Evolutionary conservation across 2,329 filamentous ascomycete species (phyloP).

Genomic region (Aspergillus tanneri): DNA sequence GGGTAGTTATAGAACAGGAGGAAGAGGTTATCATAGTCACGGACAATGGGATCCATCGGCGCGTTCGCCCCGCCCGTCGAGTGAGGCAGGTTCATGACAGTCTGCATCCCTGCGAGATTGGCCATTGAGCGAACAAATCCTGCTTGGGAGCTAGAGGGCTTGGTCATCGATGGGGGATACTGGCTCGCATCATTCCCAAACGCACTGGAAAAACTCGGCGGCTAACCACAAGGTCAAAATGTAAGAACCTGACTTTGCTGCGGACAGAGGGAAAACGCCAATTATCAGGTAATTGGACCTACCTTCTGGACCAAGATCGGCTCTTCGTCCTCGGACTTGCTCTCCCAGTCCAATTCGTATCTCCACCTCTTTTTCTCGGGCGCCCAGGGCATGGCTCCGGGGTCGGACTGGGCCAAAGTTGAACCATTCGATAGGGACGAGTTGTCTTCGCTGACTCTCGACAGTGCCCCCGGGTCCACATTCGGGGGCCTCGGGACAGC

Average conservation of each 20-base stretch:
- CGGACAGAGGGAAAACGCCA: neutral
- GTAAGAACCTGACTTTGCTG: neutral
- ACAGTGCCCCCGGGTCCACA: conserved; percentile 35
- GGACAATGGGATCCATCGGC: conserved; percentile 68
- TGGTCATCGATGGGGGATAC: conserved; percentile 59
- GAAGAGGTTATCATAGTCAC: conserved; percentile 94
- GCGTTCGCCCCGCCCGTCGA: conserved; percentile 58
- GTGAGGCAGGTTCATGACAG: conserved; percentile 51
- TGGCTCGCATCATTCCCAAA: conserved; percentile 54
- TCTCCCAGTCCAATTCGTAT: conserved; percentile 80
- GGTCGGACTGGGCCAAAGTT: conserved; percentile 38
- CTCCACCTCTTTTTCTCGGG: conserved; percentile 68
- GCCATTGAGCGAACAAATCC: conserved; percentile 86
- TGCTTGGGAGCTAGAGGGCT: conserved; percentile 60
- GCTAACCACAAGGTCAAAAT: conserved; percentile 22
- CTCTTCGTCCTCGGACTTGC: conserved; percentile 67
- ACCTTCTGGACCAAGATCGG: conserved; percentile 87
- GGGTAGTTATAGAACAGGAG: conserved; percentile 94
- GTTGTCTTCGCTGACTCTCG: conserved; percentile 37
- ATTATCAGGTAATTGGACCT: conserved; percentile 19
- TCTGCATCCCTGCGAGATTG: conserved; percentile 64
- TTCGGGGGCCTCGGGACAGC: conserved; percentile 46
- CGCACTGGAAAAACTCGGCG: conserved; percentile 49
- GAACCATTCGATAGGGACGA: conserved; percentile 38
- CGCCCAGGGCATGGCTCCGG: conserved; percentile 41